phyloP scores from a whole-genome alignment of 1,284 basidiomycete species.

The Cryptococcus wingfieldii region DNA sequence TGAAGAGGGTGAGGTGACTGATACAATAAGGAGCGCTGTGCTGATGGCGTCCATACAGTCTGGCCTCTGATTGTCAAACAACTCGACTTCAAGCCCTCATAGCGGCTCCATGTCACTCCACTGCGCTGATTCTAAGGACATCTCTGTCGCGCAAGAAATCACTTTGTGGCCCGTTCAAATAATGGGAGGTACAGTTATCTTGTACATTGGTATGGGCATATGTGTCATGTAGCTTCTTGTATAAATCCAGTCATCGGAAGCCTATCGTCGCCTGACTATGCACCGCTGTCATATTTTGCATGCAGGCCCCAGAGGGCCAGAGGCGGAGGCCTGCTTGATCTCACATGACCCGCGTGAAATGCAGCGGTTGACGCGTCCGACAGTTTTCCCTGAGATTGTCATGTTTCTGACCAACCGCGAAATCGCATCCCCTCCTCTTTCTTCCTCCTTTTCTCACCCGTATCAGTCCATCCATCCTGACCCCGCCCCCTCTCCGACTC shows the following conservation, averaged over 20 bases:
- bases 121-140: conserved; percentile 6
- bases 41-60: conserved; percentile 8
- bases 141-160: background rate
- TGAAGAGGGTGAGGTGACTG: conserved; percentile 45
- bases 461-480: background rate
- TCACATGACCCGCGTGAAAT: background rate
- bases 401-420: background rate
- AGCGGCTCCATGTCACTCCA: background rate
- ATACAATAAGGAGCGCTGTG: background rate
- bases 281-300: background rate
- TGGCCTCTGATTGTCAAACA: conserved; percentile 33
- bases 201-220: too few relatives aligned
- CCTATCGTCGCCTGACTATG: background rate
- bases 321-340: background rate
- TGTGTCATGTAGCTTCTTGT: too few relatives aligned
- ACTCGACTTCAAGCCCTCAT: conserved; percentile 30
- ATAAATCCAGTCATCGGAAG: too few relatives aligned
- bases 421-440: background rate
- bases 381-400: background rate
- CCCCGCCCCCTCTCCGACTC: background rate
- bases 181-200: too few relatives aligned
- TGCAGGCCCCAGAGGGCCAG: background rate
- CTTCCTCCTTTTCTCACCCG: background rate
- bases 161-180: background rate
- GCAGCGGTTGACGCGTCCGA: background rate